Conservation (phyloP, 768 basidiomycete genomes). For the Mycena haematopus region DNA sequence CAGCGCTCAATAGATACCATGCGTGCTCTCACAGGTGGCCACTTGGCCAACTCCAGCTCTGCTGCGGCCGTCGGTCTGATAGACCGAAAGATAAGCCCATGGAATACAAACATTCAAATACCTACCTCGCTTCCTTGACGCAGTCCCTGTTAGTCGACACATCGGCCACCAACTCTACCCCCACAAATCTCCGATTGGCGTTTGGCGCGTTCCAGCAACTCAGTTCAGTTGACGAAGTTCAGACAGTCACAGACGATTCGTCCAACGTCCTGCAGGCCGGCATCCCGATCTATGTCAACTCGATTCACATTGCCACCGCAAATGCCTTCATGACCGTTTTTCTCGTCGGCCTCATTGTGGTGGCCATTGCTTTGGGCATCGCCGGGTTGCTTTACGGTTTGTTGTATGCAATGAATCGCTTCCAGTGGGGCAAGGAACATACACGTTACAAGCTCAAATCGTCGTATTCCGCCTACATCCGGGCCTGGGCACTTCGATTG, state of each 20-base stretch:
- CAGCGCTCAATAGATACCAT: slow-evolving; percentile 83
- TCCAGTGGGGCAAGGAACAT: slow-evolving; percentile 30
- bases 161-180: slow-evolving; percentile 16
- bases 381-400: slow-evolving; percentile 60
- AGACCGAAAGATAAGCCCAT: slow-evolving; percentile 76
- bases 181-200: slow-evolving; percentile 15
- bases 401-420: slow-evolving; percentile 40
- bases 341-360: slow-evolving; percentile 69
- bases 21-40: slow-evolving; percentile 84
- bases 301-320: slow-evolving; percentile 77
- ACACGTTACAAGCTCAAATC: slow-evolving; percentile 2
- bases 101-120: slow-evolving; percentile 11
- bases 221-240: slow-evolving; percentile 51
- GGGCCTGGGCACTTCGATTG: slow-evolving; percentile 69
- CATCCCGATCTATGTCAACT: slow-evolving; percentile 82
- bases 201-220: slow-evolving; percentile 18
- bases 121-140: slow-evolving; percentile 11
- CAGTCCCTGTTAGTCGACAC: slow-evolving; percentile 22
- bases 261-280: slow-evolving; percentile 79
- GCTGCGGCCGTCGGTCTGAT: slow-evolving; percentile 75
- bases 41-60: slow-evolving; percentile 62
- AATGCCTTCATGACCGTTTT: slow-evolving; percentile 95
- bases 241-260: slow-evolving; percentile 67
- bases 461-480: slow-evolving; percentile 53
- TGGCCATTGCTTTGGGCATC: slow-evolving; percentile 61